These are phyloP conservation scores for Carnegiea gigantea DNA, from an alignment of 179 eudicot genomes.

Conservation along the genomic window DNA sequence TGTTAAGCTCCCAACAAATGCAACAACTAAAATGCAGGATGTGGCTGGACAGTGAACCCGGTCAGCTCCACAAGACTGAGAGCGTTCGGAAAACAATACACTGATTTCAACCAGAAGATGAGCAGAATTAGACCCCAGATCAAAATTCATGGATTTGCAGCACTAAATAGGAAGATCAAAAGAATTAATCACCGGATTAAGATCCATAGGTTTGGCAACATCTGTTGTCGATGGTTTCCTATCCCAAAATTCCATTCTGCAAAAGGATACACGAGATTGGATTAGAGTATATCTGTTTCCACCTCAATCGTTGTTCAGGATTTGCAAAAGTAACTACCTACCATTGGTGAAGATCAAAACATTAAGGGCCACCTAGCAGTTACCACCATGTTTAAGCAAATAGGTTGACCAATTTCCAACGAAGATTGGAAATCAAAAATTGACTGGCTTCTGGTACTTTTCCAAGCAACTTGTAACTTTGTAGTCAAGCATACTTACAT, in stretches of 20 bases:
- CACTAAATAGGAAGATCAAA: slow-evolving; percentile 57
- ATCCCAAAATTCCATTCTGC: slow-evolving; percentile 47
- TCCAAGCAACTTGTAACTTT: neutral
- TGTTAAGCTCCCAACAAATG: slow-evolving; percentile 3
- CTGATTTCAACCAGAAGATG: slow-evolving; percentile 43
- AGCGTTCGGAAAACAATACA: slow-evolving; percentile 34
- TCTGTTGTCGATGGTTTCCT: slow-evolving; percentile 47
- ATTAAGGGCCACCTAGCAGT: neutral
- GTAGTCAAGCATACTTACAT: neutral
- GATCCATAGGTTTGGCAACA: slow-evolving; percentile 47
- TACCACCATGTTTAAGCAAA: slow-evolving; percentile 11
- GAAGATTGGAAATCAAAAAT: neutral
- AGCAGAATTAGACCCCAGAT: slow-evolving; percentile 59
- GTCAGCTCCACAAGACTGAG: slow-evolving; percentile 44
- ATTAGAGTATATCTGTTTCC: neutral
- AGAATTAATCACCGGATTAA: slow-evolving; percentile 62
- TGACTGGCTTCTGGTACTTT: neutral
- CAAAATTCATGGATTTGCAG: slow-evolving; percentile 54
- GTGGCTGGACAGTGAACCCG: slow-evolving; percentile 43
- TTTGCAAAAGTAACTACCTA: neutral
- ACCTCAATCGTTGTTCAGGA: neutral
- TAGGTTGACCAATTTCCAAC: slow-evolving; percentile 8
- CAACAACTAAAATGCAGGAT: slow-evolving; percentile 49
- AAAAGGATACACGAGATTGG: slow-evolving; percentile 55
- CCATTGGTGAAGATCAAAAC: slow-evolving; percentile 2